Evolutionary conservation across 352 stramenopile genomes (phyloP).

Genomic region (Phytophthora idaei): DNA sequence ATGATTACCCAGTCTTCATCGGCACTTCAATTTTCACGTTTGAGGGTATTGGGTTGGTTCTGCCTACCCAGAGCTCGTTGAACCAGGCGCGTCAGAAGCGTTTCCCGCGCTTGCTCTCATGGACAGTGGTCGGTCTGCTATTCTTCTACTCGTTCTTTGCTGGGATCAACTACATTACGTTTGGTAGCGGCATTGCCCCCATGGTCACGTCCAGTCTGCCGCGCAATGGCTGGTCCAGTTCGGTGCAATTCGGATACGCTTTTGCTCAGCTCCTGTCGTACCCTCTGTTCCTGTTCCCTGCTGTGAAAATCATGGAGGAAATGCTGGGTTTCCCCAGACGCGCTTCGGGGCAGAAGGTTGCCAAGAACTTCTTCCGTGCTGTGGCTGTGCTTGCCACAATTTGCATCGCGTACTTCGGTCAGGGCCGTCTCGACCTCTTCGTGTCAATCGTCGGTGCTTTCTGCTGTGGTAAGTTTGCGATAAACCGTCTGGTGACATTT

Average conservation of each 20-base stretch:
- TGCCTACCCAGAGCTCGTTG: constrained; percentile 74
- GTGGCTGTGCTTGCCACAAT: constrained; percentile 71
- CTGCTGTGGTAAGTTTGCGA: constrained; percentile 66
- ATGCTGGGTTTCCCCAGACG: constrained; percentile 76
- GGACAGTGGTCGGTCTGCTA: constrained; percentile 71
- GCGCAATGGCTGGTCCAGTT: constrained; percentile 74
- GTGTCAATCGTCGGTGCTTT: constrained; percentile 84
- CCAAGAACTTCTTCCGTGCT: constrained; percentile 78
- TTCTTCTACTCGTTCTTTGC: constrained; percentile 88
- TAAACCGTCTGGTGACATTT: background rate
- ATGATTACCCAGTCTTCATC: constrained; percentile 81
- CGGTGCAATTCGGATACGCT: constrained; percentile 81
- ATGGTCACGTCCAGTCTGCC: constrained; percentile 81
- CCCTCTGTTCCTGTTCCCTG: constrained; percentile 79
- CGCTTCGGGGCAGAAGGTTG: constrained; percentile 67
- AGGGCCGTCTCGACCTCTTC: constrained; percentile 77
- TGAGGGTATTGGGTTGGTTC: constrained; percentile 80
- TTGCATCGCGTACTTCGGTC: constrained; percentile 77
- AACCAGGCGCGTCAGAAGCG: constrained; percentile 66
- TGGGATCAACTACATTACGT: constrained; percentile 77
- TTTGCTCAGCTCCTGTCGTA: constrained; percentile 81
- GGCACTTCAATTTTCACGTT: constrained; percentile 84
- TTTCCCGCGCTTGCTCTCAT: constrained; percentile 62
- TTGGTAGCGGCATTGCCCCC: constrained; percentile 63
- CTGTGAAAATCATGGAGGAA: constrained; percentile 86